Conservation (phyloP, 768 basidiomycete species). For the Boletus speciosus region DNA sequence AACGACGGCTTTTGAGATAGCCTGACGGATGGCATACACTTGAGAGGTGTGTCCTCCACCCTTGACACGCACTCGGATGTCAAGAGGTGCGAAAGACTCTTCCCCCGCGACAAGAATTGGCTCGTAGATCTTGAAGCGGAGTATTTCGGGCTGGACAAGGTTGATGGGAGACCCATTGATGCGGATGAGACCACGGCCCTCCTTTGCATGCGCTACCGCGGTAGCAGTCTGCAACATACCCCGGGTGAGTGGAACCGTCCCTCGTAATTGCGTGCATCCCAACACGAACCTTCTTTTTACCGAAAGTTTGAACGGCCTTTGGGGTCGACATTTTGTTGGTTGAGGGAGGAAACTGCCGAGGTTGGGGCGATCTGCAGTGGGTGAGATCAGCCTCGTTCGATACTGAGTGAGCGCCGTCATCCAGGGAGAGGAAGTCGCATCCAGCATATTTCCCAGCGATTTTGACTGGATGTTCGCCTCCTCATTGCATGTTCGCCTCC, state of each 20-base stretch:
- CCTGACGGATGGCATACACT: conserved; percentile 98
- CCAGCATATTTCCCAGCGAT: conserved; percentile 37
- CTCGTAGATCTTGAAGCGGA: conserved; percentile 98
- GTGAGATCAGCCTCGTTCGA: conserved; percentile 16
- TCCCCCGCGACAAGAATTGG: conserved; percentile 92
- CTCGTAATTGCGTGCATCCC: neutral
- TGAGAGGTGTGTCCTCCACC: conserved; percentile 99
- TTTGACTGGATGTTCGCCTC: neutral
- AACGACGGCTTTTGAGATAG: conserved; percentile 95
- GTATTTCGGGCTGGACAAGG: conserved; percentile 91
- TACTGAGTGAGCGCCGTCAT: conserved; percentile 28
- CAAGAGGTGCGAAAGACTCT: conserved; percentile 80
- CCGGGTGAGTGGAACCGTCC: conserved; percentile 1
- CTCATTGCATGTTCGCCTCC: neutral
- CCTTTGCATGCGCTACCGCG: conserved; percentile 94
- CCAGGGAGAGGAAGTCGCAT: conserved; percentile 33
- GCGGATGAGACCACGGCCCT: conserved; percentile 94
- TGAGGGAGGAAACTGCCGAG: conserved; percentile 22
- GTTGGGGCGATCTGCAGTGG: conserved; percentile 19
- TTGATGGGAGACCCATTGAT: conserved; percentile 96
- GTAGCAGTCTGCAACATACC: conserved; percentile 75
- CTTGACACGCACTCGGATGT: conserved; percentile 97
- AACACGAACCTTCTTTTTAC: conserved; percentile 93
- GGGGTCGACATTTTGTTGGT: conserved; percentile 59
- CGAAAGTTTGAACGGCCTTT: conserved; percentile 98